Percentiles rank a stretch among this genome's conserved stretches.
These are phyloP conservation scores for Leptomonas pyrrhocoris DNA, from an alignment of 208 protist species.

Conservation along the genomic window DNA sequence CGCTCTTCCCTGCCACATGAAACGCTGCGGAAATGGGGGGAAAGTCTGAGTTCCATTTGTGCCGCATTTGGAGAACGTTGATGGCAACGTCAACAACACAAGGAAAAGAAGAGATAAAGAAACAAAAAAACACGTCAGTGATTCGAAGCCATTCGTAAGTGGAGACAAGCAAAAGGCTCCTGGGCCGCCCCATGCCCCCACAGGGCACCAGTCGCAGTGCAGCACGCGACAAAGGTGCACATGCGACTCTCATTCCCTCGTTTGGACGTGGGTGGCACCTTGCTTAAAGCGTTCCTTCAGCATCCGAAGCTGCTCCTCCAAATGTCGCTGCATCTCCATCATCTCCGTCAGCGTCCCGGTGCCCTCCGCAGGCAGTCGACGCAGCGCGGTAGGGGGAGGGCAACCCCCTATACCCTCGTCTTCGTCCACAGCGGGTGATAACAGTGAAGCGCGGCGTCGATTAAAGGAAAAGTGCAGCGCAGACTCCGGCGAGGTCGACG, in stretches of 20 bases:
- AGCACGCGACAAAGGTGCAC: background rate
- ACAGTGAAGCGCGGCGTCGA: constrained; percentile 1
- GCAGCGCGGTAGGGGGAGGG: background rate
- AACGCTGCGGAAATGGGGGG: too few relatives aligned
- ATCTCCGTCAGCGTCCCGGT: constrained; percentile 6
- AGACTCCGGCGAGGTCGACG: background rate
- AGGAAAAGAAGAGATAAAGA: background rate
- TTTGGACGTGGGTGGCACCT: background rate
- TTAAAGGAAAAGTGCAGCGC: background rate
- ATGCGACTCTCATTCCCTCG: background rate
- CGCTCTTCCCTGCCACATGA: too few relatives aligned
- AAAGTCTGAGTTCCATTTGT: background rate
- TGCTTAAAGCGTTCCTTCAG: constrained; percentile 26
- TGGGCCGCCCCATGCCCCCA: too few relatives aligned
- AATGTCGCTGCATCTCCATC: constrained; percentile 21
- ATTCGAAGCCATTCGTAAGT: background rate
- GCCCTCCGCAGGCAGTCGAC: background rate
- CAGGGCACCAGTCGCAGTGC: too few relatives aligned
- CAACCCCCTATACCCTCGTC: background rate
- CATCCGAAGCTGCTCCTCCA: constrained; percentile 22
- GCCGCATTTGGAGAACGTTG: too few relatives aligned
- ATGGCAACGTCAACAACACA: too few relatives aligned
- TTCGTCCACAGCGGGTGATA: constrained; percentile 19
- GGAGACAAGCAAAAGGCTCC: background rate
- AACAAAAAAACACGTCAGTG: background rate